Conservation (phyloP, 768 basidiomycete genomes). For the Phanerochaete carnosa region DNA sequence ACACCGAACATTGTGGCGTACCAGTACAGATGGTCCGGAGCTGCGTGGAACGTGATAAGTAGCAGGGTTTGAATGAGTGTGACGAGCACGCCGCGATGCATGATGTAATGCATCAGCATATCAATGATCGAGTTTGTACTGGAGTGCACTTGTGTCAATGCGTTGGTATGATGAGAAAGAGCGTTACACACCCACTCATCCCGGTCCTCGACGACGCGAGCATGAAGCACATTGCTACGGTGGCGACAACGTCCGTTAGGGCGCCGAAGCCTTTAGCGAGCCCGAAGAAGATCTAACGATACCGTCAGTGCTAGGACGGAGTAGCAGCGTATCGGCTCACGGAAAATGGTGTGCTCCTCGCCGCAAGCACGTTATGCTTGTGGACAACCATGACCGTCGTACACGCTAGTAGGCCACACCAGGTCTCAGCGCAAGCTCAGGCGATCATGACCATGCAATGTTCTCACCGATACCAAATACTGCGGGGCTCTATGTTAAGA, state of each 20-base stretch:
- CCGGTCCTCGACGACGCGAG: conserved; percentile 36
- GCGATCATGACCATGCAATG: background rate
- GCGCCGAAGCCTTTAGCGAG: conserved; percentile 44
- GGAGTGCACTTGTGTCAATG: background rate
- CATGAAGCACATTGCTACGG: conserved; percentile 40
- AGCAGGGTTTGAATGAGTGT: conserved; percentile 40
- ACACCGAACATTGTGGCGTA: conserved; percentile 13
- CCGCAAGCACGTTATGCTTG: conserved; percentile 28
- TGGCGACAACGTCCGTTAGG: conserved; percentile 41
- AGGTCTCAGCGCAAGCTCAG: background rate
- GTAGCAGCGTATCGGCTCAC: conserved; percentile 17
- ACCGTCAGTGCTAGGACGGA: background rate
- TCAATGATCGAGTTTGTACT: conserved; percentile 41
- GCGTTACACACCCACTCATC: conserved; percentile 30
- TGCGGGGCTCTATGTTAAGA: background rate
- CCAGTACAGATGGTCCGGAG: conserved; percentile 36
- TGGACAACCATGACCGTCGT: conserved; percentile 34
- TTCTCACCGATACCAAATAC: conserved; percentile 1
- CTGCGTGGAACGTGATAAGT: conserved; percentile 39
- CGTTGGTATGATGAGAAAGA: background rate
- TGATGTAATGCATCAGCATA: conserved; percentile 36
- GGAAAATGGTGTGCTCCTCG: conserved; percentile 27
- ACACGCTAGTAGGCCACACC: conserved; percentile 23
- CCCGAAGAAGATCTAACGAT: conserved; percentile 37
- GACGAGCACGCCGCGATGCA: conserved; percentile 42